Evolutionary conservation across 306 rosid species (phyloP).

Genomic region (Purshia tridentata): DNA sequence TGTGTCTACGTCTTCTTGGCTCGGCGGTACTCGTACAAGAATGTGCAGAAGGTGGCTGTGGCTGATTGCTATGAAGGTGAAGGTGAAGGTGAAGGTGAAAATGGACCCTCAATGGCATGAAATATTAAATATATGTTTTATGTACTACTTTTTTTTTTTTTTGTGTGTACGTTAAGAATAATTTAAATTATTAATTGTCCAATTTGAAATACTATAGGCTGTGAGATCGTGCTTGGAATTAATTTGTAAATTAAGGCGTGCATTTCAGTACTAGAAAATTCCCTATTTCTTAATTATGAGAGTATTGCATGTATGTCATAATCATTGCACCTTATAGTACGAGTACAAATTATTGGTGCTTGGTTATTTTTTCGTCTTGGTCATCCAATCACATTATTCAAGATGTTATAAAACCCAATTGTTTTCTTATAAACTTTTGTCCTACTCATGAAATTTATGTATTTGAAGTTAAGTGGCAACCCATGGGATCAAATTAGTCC

Average conservation of each 20-base stretch:
- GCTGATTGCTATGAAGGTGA: conserved; percentile 53
- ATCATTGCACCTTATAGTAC: too few species aligned
- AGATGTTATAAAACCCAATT: too few species aligned
- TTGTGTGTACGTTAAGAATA: not conserved
- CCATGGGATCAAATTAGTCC: too few species aligned
- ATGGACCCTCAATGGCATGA: conserved; percentile 42
- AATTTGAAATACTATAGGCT: not conserved
- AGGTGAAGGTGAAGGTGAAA: conserved; percentile 41
- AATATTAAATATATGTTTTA: not conserved
- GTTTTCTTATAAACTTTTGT: too few species aligned
- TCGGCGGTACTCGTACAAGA: conserved; percentile 73
- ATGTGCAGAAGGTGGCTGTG: conserved; percentile 67
- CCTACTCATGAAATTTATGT: too few species aligned
- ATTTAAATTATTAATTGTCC: not conserved
- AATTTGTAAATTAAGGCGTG: conserved; percentile 5
- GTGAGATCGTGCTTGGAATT: not conserved
- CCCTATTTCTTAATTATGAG: too few species aligned
- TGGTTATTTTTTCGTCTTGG: too few species aligned
- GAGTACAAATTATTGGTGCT: too few species aligned
- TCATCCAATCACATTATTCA: too few species aligned
- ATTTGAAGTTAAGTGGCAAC: too few species aligned
- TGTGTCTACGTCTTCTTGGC: conserved; percentile 51
- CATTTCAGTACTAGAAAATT: not conserved
- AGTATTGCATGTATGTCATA: too few species aligned
- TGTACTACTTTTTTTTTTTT: not conserved